These are phyloP conservation scores for Colletotrichum sp. DNA, from an alignment of 2,329 filamentous ascomycete genomes.

Conservation along the genomic window DNA sequence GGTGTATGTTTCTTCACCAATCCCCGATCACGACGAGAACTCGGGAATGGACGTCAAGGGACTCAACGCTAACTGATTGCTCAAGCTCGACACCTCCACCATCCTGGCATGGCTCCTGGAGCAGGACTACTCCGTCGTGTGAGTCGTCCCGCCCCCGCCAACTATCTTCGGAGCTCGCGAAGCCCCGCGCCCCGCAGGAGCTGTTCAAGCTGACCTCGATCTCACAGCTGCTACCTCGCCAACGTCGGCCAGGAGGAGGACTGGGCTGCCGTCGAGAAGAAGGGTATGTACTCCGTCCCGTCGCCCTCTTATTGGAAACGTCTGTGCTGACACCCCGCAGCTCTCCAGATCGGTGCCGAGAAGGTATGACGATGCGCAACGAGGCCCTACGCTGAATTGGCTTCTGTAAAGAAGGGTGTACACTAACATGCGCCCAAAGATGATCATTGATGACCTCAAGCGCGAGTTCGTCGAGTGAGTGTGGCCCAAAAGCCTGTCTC, in stretches of 20 bases:
- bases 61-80: background rate
- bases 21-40: background rate
- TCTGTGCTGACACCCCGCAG: background rate
- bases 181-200: background rate
- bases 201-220: background rate
- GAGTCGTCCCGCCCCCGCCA: background rate
- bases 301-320: background rate
- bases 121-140: constrained; percentile 14
- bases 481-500: background rate
- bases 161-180: background rate
- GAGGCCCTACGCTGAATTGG: background rate
- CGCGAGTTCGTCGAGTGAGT: constrained; percentile 70
- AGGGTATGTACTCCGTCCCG: constrained; percentile 48
- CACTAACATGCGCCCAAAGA: constrained; percentile 23
- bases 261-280: constrained; percentile 71
- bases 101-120: constrained; percentile 19
- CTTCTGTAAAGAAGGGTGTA: background rate
- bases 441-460: constrained; percentile 66
- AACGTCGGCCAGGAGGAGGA: constrained; percentile 77
- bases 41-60: background rate
- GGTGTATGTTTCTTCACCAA: background rate
- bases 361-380: constrained; percentile 3
- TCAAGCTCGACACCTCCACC: constrained; percentile 18
- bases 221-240: constrained; percentile 51
- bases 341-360: constrained; percentile 20